Conservation (phyloP, 768 basidiomycete species). For the Tremella yokohamensis region DNA sequence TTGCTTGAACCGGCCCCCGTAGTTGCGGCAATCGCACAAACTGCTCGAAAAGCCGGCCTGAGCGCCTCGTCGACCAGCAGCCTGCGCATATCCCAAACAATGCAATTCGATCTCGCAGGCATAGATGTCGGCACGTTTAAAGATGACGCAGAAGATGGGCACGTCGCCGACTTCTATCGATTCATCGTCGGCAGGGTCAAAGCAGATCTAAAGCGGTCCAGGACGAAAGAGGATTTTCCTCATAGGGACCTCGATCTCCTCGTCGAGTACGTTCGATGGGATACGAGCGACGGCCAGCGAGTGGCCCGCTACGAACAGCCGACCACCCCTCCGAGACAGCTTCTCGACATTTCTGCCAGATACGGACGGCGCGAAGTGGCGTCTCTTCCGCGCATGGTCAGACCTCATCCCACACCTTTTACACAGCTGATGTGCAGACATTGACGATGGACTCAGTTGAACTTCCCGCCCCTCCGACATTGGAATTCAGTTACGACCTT, state of each 20-base stretch:
- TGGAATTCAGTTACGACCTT: slow-evolving; percentile 41
- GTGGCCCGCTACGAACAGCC: slow-evolving; percentile 19
- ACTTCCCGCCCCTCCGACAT: slow-evolving; percentile 17
- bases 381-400: slow-evolving; percentile 33
- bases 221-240: slow-evolving; percentile 19
- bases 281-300: slow-evolving; percentile 22
- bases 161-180: slow-evolving; percentile 35
- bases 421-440: slow-evolving; percentile 20
- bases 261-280: slow-evolving; percentile 26
- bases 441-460: slow-evolving; percentile 41
- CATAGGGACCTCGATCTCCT: slow-evolving; percentile 28
- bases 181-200: slow-evolving; percentile 38
- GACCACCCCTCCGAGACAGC: slow-evolving; percentile 21
- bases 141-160: slow-evolving; percentile 21
- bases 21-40: slow-evolving; percentile 40
- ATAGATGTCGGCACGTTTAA: slow-evolving; percentile 45
- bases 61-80: not conserved
- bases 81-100: slow-evolving; percentile 32
- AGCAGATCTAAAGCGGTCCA: slow-evolving; percentile 26
- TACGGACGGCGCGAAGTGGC: slow-evolving; percentile 32
- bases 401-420: slow-evolving; percentile 7
- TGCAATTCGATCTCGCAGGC: slow-evolving; percentile 37
- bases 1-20: slow-evolving; percentile 36
- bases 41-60: slow-evolving; percentile 24
- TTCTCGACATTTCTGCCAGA: slow-evolving; percentile 28